These are phyloP conservation scores for Gastrolobium villosum DNA, from an alignment of 306 rosid genomes.

Conservation along the genomic window DNA sequence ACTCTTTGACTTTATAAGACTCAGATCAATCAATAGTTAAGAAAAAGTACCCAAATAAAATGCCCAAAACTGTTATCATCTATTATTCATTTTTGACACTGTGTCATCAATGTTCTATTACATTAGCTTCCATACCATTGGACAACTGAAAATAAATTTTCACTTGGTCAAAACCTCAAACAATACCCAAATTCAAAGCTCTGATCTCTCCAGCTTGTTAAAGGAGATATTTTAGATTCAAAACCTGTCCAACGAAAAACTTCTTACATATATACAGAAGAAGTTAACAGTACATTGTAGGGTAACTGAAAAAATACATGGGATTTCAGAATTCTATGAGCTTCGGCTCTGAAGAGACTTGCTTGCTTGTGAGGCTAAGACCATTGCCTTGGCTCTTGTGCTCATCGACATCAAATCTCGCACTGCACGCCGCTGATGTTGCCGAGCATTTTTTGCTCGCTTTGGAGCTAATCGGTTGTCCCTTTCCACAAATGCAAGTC, in stretches of 20 bases:
- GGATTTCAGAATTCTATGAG: conserved; percentile 30
- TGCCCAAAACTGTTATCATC: too few relatives aligned
- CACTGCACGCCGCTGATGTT: conserved; percentile 83
- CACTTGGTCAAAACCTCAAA: conserved; percentile 23
- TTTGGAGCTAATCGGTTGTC: conserved; percentile 88
- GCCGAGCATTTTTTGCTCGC: conserved; percentile 93
- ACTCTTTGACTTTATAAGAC: too few relatives aligned
- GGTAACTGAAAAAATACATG: background rate
- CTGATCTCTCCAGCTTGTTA: conserved; percentile 10
- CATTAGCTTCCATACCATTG: conserved; percentile 5
- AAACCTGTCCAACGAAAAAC: conserved; percentile 14
- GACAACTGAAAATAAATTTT: conserved; percentile 5
- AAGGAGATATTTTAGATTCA: conserved; percentile 7
- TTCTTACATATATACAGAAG: conserved; percentile 35
- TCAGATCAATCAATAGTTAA: too few relatives aligned
- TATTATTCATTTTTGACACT: too few relatives aligned
- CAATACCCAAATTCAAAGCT: conserved; percentile 11
- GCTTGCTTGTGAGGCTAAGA: conserved; percentile 78
- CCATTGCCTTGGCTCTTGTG: conserved; percentile 78
- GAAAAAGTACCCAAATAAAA: too few relatives aligned
- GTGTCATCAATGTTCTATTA: too few relatives aligned
- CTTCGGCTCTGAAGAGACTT: conserved; percentile 60
- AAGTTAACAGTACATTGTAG: conserved; percentile 35
- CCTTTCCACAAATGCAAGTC: conserved; percentile 92
- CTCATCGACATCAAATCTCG: conserved; percentile 74